Conservation (phyloP, 805 yeast species). For the Teunomyces stri region DNA sequence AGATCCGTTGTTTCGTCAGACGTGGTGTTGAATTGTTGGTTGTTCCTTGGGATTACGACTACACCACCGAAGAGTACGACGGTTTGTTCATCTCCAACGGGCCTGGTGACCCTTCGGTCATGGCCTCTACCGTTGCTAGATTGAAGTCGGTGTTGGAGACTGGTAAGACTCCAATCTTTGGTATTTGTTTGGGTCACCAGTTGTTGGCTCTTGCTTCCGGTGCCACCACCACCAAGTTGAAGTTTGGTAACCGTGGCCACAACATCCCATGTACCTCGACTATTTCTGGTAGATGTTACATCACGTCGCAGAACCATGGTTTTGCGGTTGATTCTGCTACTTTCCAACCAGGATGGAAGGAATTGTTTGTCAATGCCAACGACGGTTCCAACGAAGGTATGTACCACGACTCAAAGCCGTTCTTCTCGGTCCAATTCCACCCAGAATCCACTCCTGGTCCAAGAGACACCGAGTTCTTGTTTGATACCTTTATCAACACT, state of each 20-base stretch:
- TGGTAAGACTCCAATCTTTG: slow-evolving; percentile 85
- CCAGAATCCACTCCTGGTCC: slow-evolving; percentile 99
- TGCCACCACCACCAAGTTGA: slow-evolving; percentile 86
- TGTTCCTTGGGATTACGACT: slow-evolving; percentile 94
- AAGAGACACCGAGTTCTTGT: slow-evolving; percentile 95
- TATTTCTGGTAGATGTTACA: slow-evolving; percentile 92
- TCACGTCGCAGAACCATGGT: slow-evolving; percentile 99
- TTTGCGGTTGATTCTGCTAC: slow-evolving; percentile 88
- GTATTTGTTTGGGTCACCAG: slow-evolving; percentile 98
- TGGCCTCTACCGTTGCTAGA: slow-evolving; percentile 63
- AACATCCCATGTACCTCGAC: slow-evolving; percentile 93
- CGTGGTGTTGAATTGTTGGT: slow-evolving; percentile 96
- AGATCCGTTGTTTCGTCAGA: slow-evolving; percentile 91
- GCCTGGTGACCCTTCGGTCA: slow-evolving; percentile 97
- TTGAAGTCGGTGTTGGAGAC: slow-evolving; percentile 56
- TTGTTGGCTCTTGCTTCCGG: slow-evolving; percentile 93
- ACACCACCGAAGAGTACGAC: slow-evolving; percentile 76
- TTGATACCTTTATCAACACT: slow-evolving; percentile 86
- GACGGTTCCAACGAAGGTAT: slow-evolving; percentile 99
- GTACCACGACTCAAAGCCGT: slow-evolving; percentile 82
- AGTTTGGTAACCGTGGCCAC: slow-evolving; percentile 99
- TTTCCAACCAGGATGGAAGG: slow-evolving; percentile 81
- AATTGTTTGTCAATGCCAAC: slow-evolving; percentile 90
- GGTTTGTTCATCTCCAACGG: slow-evolving; percentile 97
- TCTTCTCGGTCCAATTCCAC: slow-evolving; percentile 97